Evolutionary conservation across 2,329 filamentous ascomycete genomes (phyloP).

Genomic region (Fusarium citri): DNA sequence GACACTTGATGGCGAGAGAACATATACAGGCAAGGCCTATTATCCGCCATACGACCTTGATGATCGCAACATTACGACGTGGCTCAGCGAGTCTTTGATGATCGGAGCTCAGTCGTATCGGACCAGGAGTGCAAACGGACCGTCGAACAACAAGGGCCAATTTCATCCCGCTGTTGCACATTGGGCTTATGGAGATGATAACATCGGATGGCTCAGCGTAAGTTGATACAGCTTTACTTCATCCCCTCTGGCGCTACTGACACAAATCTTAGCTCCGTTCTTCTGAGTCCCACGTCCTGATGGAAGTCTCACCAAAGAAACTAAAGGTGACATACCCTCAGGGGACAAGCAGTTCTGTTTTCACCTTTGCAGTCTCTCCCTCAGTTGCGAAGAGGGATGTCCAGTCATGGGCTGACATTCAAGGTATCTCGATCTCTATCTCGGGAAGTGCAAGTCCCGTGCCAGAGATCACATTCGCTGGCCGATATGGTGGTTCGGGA

Average conservation of each 20-base stretch:
- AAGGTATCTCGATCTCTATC: constrained; percentile 6
- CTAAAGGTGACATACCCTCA: constrained; percentile 6
- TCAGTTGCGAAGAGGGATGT: constrained; percentile 18
- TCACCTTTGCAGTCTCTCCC: constrained; percentile 17
- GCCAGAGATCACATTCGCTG: constrained; percentile 9
- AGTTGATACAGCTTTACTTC: too few relatives aligned
- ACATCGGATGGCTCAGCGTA: constrained; percentile 21
- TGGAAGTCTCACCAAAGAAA: constrained; percentile 14
- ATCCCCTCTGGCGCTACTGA: too few relatives aligned
- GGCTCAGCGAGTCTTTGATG: constrained; percentile 64
- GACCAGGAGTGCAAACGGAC: constrained; percentile 11
- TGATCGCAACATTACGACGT: constrained; percentile 68
- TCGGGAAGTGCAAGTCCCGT: neutral
- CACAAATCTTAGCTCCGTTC: neutral
- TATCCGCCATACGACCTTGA: constrained; percentile 52
- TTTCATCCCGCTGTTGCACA: constrained; percentile 23
- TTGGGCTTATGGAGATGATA: constrained; percentile 14
- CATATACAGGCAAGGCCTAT: constrained; percentile 9
- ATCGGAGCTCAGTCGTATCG: constrained; percentile 65
- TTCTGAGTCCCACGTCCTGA: constrained; percentile 8
- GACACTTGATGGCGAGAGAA: constrained; percentile 8
- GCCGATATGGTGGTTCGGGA: constrained; percentile 12
- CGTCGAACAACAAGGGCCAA: constrained; percentile 14
- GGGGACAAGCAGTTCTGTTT: neutral
- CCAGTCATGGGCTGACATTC: constrained; percentile 11